phyloP scores from a whole-genome alignment of 129 eudicot species.

The Flaveria robusta region DNA sequence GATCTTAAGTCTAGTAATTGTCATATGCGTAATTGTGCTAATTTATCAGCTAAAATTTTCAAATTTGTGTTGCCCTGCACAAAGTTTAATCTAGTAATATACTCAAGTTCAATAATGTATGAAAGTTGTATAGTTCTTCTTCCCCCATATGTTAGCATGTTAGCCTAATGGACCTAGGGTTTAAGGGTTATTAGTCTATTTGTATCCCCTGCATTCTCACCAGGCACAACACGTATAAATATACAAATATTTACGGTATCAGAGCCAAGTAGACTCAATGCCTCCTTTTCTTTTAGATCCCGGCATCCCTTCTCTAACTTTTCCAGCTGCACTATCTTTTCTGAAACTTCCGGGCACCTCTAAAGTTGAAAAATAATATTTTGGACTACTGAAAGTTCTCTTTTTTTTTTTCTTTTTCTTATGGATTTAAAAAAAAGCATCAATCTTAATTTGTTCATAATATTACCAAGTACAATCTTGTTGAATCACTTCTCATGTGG shows the following conservation, averaged over 20 bases:
- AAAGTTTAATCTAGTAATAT: neutral
- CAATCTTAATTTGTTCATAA: neutral
- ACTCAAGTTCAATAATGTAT: neutral
- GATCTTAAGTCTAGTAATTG: neutral
- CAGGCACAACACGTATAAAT: neutral
- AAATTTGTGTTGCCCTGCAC: neutral
- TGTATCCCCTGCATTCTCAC: neutral
- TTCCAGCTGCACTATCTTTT: neutral
- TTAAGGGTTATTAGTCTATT: neutral
- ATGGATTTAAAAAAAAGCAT: neutral
- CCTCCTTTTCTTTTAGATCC: neutral
- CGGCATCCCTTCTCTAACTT: neutral
- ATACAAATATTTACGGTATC: neutral
- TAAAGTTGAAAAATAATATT: neutral
- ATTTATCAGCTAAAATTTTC: neutral
- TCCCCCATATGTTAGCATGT: neutral
- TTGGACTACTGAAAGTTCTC: conserved; percentile 2
- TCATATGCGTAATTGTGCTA: neutral
- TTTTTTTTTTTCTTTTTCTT: conserved; percentile 5
- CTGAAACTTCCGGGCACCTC: neutral
- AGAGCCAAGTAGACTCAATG: neutral
- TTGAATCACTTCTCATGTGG: neutral
- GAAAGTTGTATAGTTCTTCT: neutral
- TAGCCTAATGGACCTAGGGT: neutral
- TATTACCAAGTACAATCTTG: neutral